Percentiles rank a stretch among this genome's conserved stretches.
Evolutionary conservation across 305 asterid species (phyloP).

Genomic region (Fraxinus floribunda): DNA sequence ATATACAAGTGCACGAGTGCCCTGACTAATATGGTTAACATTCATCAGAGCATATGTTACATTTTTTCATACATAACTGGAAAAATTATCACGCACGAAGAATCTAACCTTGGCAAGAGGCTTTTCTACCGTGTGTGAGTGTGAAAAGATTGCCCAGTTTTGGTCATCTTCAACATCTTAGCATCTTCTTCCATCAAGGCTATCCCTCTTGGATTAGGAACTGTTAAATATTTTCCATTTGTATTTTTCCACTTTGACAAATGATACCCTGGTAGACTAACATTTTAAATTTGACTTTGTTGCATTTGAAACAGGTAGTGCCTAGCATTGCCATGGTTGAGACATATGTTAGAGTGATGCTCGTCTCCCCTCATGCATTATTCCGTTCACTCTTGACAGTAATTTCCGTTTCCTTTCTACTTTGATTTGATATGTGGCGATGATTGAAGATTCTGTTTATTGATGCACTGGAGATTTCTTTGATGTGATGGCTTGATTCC

Average conservation of each 20-base stretch:
- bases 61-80: neutral
- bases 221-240: neutral
- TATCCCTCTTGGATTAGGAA: conserved; percentile 8
- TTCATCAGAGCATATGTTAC: neutral
- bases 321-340: conserved; percentile 99
- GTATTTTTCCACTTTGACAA: neutral
- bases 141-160: conserved; percentile 10
- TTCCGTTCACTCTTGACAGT: conserved; percentile 86
- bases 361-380: conserved; percentile 86
- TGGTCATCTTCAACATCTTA: neutral
- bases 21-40: no score
- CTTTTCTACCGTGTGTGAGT: neutral
- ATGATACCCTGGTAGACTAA: conserved; percentile 10
- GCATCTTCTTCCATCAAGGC: conserved; percentile 7
- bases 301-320: conserved; percentile 62
- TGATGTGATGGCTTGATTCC: neutral
- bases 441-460: conserved; percentile 14
- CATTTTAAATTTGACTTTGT: conserved; percentile 23
- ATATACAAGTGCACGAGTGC: conserved; percentile 21
- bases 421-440: neutral
- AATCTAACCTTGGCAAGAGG: neutral
- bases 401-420: conserved; percentile 27
- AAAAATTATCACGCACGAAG: neutral
- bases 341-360: conserved; percentile 88
- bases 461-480: neutral